Percentiles rank a stretch among this genome's conserved stretches.
Conservation (phyloP, 2,329 filamentous ascomycete genomes). For the Epicoccum nigrum region DNA sequence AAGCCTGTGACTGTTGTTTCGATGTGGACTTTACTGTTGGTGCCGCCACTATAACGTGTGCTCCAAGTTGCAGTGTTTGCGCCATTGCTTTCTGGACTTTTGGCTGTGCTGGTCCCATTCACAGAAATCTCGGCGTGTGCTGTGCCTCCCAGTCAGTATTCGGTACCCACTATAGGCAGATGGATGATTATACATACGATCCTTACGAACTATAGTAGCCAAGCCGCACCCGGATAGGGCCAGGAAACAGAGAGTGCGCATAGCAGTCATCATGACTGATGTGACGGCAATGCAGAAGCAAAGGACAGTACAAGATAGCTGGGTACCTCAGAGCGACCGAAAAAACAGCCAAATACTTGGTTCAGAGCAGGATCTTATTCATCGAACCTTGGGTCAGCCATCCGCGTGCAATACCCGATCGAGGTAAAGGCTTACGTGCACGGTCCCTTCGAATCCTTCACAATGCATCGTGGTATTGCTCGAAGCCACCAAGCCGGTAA, state of each 20-base stretch:
- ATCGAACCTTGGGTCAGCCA: background rate
- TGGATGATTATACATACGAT: background rate
- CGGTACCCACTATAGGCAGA: too few relatives aligned
- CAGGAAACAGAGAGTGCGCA: background rate
- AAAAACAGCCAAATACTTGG: background rate
- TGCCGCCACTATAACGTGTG: background rate
- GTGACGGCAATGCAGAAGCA: background rate
- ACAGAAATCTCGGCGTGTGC: background rate
- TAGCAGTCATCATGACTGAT: background rate
- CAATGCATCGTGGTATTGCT: background rate
- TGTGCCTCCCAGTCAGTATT: background rate
- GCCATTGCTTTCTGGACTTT: too few relatives aligned
- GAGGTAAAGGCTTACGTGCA: constrained; percentile 11
- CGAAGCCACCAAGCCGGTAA: background rate
- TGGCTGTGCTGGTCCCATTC: too few relatives aligned
- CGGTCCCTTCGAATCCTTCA: constrained; percentile 2
- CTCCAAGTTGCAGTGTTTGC: too few relatives aligned
- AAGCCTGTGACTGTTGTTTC: background rate
- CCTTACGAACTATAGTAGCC: background rate
- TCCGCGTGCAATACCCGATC: background rate
- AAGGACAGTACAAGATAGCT: background rate
- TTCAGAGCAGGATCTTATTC: constrained; percentile 1
- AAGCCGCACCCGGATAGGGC: background rate
- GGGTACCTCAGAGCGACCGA: background rate
- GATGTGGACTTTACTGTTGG: background rate